Evolutionary conservation across 495 filamentous ascomycete species (phyloP).

Genomic region (Sordaria brevicollis): DNA sequence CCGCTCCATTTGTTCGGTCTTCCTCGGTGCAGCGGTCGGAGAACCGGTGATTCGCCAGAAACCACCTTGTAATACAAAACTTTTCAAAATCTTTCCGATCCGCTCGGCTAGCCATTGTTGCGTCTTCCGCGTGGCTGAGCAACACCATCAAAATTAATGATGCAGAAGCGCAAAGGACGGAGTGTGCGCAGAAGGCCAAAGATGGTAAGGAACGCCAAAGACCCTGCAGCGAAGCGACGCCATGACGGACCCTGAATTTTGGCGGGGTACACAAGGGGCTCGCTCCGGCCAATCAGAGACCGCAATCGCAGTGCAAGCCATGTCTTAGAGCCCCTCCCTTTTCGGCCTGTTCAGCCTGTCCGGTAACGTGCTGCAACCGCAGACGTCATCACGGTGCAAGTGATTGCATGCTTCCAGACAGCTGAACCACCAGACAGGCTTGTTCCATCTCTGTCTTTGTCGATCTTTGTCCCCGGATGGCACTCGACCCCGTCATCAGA

Average conservation of each 20-base stretch:
- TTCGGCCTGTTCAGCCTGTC: neutral
- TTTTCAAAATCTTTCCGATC: neutral
- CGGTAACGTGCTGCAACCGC: conserved; percentile 1
- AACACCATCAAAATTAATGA: neutral
- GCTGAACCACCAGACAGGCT: neutral
- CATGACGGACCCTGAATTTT: conserved; percentile 7
- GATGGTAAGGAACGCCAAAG: neutral
- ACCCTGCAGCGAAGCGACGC: conserved; percentile 11
- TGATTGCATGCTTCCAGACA: neutral
- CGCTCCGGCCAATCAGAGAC: conserved; percentile 5
- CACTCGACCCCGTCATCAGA: neutral
- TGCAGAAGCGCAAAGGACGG: neutral
- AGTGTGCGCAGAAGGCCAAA: neutral
- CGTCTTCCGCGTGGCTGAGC: neutral
- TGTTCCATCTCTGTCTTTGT: neutral
- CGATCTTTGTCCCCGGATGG: neutral
- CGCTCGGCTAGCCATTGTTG: neutral
- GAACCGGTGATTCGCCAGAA: neutral
- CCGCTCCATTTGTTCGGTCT: neutral
- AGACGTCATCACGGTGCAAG: conserved; percentile 16
- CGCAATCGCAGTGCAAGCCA: conserved; percentile 1
- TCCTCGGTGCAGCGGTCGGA: neutral
- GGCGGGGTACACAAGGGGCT: conserved; percentile 1
- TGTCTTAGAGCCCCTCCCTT: conserved; percentile 4
- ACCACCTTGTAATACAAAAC: neutral